Evolutionary conservation across 2,329 filamentous ascomycete species (phyloP).

Genomic region (Xenosphaeropsis pyriputrescens): DNA sequence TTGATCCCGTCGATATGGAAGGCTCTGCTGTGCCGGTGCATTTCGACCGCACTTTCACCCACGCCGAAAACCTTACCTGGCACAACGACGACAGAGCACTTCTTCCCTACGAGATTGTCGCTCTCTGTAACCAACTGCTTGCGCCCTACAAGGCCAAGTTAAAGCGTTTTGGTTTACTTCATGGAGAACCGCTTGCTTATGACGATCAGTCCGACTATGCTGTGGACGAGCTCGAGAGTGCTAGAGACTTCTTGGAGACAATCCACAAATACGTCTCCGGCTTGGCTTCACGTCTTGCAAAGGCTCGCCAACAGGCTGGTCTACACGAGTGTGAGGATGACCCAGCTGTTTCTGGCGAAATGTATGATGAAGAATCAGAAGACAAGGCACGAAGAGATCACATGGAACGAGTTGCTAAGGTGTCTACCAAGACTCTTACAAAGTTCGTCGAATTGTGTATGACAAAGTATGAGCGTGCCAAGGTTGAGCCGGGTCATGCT

Average conservation of each 20-base stretch:
- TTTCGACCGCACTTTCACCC: conserved; percentile 81
- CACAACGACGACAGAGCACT: conserved; percentile 62
- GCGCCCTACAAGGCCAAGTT: conserved; percentile 52
- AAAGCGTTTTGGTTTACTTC: conserved; percentile 42
- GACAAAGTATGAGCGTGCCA: conserved; percentile 79
- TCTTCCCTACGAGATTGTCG: conserved; percentile 57
- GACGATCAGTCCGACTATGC: conserved; percentile 52
- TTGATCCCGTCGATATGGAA: conserved; percentile 97
- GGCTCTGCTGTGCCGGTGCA: conserved; percentile 83
- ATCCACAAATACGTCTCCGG: conserved; percentile 60
- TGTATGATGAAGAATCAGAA: conserved; percentile 16
- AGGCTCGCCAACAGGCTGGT: conserved; percentile 33
- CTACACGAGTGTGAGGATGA: conserved; percentile 27
- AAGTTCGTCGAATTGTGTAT: conserved; percentile 73
- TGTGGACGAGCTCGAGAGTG: conserved; percentile 70
- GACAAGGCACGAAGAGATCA: conserved; percentile 15
- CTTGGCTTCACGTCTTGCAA: conserved; percentile 44
- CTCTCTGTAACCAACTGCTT: conserved; percentile 53
- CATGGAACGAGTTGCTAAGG: conserved; percentile 63
- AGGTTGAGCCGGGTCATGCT: conserved; percentile 87
- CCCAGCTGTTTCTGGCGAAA: conserved; percentile 13
- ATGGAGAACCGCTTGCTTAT: conserved; percentile 49
- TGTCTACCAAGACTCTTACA: conserved; percentile 59
- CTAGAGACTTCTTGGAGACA: conserved; percentile 65
- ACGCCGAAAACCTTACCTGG: conserved; percentile 64